phyloP scores from a whole-genome alignment of 768 basidiomycete genomes.

The Rhizopogon vesiculosus region DNA sequence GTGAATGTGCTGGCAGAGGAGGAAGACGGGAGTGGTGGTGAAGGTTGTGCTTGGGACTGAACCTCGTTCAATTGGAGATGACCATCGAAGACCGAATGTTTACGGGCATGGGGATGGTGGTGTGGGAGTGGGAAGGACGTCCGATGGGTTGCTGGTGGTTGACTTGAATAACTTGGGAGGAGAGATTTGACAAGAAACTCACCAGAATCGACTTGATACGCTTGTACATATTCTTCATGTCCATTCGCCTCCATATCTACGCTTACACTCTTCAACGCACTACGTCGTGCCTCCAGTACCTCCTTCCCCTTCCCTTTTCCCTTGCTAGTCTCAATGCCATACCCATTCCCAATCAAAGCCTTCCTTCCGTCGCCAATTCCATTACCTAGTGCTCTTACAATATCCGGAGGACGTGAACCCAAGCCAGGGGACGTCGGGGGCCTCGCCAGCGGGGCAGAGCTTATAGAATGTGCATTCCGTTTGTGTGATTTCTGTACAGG shows the following conservation, averaged over 20 bases:
- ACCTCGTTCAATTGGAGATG: constrained; percentile 30
- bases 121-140: constrained; percentile 47
- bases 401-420: constrained; percentile 26
- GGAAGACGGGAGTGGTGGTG: constrained; percentile 22
- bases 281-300: constrained; percentile 50
- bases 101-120: constrained; percentile 75
- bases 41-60: constrained; percentile 11
- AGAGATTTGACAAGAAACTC: constrained; percentile 1
- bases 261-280: constrained; percentile 36
- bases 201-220: constrained; percentile 22
- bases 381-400: constrained; percentile 13
- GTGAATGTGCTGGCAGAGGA: constrained; percentile 47
- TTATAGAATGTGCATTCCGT: constrained; percentile 75
- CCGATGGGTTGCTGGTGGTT: constrained; percentile 39
- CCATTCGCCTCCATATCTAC: constrained; percentile 1
- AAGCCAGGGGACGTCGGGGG: constrained; percentile 82
- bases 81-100: constrained; percentile 61
- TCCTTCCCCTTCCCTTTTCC: constrained; percentile 34
- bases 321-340: not conserved
- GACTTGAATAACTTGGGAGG: constrained; percentile 2
- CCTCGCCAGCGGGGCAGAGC: constrained; percentile 74
- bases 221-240: constrained; percentile 23
- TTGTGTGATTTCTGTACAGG: constrained; percentile 40
- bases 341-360: constrained; percentile 50
- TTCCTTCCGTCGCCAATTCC: constrained; percentile 38